phyloP scores from a whole-genome alignment of 2,329 filamentous ascomycete species.

The Conoideocrella luteorostrata region DNA sequence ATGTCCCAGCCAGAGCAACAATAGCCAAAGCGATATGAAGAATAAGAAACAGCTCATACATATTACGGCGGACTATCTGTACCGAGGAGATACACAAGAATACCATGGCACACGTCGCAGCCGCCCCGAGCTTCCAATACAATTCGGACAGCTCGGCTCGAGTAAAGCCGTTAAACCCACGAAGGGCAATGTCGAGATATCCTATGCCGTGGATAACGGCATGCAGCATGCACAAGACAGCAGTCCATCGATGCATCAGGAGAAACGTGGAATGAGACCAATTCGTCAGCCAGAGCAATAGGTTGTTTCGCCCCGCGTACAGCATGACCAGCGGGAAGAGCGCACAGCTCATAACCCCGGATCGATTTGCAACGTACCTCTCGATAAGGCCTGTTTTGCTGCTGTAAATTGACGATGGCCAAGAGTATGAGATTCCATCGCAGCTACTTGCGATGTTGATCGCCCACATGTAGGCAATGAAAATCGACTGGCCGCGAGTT shows the following conservation, averaged over 20 bases:
- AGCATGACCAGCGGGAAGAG: slow-evolving; percentile 33
- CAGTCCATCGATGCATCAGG: slow-evolving; percentile 41
- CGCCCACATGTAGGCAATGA: slow-evolving; percentile 32
- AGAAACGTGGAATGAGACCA: slow-evolving; percentile 41
- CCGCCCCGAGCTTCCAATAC: slow-evolving; percentile 34
- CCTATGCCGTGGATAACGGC: slow-evolving; percentile 35
- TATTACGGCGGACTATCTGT: slow-evolving; percentile 27
- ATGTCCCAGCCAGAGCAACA: slow-evolving; percentile 33
- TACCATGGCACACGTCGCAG: slow-evolving; percentile 26
- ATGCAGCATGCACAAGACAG: slow-evolving; percentile 33
- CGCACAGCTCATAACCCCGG: slow-evolving; percentile 31
- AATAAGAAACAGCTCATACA: slow-evolving; percentile 38
- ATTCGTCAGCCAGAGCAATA: slow-evolving; percentile 37
- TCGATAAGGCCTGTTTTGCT: slow-evolving; percentile 18
- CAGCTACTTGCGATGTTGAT: slow-evolving; percentile 27
- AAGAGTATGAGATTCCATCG: slow-evolving; percentile 17
- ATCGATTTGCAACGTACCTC: slow-evolving; percentile 28
- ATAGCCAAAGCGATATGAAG: slow-evolving; percentile 34
- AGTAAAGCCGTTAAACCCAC: not conserved
- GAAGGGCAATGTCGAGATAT: slow-evolving; percentile 20
- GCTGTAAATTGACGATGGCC: slow-evolving; percentile 22
- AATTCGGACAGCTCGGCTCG: not conserved
- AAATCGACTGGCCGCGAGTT: slow-evolving; percentile 37
- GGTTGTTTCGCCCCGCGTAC: slow-evolving; percentile 36
- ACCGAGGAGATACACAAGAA: slow-evolving; percentile 25